Evolutionary conservation across 1,284 basidiomycete genomes (phyloP), one percentile per base, ranked within the genome.

Genomic region (Phellopilus nigrolimitatus): DNA sequence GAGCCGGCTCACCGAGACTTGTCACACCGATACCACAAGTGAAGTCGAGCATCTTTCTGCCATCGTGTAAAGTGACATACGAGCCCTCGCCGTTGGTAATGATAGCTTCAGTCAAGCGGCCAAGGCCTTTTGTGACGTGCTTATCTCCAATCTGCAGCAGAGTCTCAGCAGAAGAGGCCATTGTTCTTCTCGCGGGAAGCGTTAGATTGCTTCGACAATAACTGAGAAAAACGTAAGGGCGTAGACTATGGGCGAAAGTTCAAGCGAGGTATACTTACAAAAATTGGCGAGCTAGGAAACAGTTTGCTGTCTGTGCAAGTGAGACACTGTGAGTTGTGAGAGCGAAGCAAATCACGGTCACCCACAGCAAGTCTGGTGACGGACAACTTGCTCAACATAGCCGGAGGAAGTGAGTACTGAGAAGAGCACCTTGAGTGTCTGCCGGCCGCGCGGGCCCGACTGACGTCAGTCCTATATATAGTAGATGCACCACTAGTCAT

Each of bases 11-110:
- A 88, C 87, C 88, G 25, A 92, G 72, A 62, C 79, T 82, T 0
- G 87, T 89, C 1, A 93, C 85, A 33, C 86, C 89, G 60, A 94
- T 95, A 21, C 92, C 92, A 61, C 79, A 80, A 3, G 88, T 93
- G 61, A 94, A 94, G 67, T 94, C 91, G 45, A 95, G 75, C 62
- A 88, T 63, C 60, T 71, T 74, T 51, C 79, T 75, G 4, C 90
- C 91, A 58, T 91, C 84, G 38, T 82, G 73, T 54, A 85, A 79
- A 30, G 71, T 72, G 51, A 91, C 80, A 62, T 84, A 88, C 1
- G 88, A 82, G 9, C 91, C 92, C 60, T 83, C 73, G 34, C 86
- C 92, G 60, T 82, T 86, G 49, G 75, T 72, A 69, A 95, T 84
- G 51, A 95, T 75, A 7, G 82, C 84, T 54, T 91, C 78, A 0